Conservation (phyloP, 108 stramenopile genomes). For the Discostella pseudostelligera region DNA sequence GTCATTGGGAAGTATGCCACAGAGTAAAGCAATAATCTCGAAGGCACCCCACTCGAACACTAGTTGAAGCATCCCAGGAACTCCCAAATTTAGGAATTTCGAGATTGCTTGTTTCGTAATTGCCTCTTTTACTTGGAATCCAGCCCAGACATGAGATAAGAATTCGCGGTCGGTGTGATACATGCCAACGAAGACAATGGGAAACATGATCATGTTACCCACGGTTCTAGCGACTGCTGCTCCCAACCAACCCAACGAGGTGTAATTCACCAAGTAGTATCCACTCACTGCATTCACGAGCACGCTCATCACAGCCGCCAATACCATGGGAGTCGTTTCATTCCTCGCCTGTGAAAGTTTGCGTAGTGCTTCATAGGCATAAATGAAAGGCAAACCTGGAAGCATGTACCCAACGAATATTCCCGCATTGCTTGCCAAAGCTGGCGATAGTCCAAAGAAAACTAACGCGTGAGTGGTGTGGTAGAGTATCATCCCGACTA, state of each 20-base stretch:
- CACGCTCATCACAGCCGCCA: conserved; percentile 26
- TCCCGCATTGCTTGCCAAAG: conserved; percentile 29
- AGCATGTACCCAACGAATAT: conserved; percentile 26
- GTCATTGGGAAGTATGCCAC: conserved; percentile 33
- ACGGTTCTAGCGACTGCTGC: conserved; percentile 40
- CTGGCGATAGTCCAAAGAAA: conserved; percentile 21
- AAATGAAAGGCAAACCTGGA: conserved; percentile 44
- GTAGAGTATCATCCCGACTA: conserved; percentile 15
- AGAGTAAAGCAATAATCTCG: conserved; percentile 39
- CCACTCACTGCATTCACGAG: conserved; percentile 33
- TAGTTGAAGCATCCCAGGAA: conserved; percentile 40
- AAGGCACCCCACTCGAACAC: conserved; percentile 52
- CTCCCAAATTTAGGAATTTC: conserved; percentile 31
- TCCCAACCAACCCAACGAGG: conserved; percentile 41
- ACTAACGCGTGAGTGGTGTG: conserved; percentile 21
- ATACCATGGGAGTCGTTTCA: conserved; percentile 42
- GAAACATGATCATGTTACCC: conserved; percentile 23
- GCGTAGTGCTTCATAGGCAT: conserved; percentile 37
- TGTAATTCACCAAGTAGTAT: conserved; percentile 42
- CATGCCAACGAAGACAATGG: conserved; percentile 32
- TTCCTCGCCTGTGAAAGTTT: conserved; percentile 43
- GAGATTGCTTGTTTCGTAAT: conserved; percentile 9
- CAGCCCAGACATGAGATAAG: conserved; percentile 30
- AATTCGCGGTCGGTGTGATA: conserved; percentile 14
- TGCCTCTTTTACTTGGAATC: conserved; percentile 25